phyloP scores from a whole-genome alignment of 441 rosid species.

The Arabidopsis lyrata region DNA sequence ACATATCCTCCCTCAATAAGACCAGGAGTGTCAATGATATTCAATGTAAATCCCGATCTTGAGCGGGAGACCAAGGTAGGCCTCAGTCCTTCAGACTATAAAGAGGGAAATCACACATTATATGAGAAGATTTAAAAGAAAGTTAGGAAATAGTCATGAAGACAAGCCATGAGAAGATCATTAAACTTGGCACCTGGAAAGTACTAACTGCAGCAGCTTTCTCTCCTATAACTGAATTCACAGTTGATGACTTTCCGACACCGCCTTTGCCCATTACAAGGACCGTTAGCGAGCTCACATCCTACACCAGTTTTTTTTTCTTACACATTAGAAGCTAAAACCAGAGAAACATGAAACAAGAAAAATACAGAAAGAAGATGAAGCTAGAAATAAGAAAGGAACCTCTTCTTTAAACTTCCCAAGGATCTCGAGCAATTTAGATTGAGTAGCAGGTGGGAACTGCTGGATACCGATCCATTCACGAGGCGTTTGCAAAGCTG shows the following conservation, averaged over 20 bases:
- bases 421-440: conserved; percentile 59
- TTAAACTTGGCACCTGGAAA: conserved; percentile 53
- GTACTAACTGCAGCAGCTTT: conserved; percentile 60
- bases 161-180: conserved; percentile 16
- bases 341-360: conserved; percentile 4
- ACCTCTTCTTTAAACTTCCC: conserved; percentile 63
- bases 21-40: conserved; percentile 62
- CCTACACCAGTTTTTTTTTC: conserved; percentile 38
- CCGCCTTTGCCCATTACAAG: conserved; percentile 70
- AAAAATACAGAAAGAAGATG: background rate
- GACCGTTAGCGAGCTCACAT: conserved; percentile 55
- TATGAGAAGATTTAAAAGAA: conserved; percentile 8
- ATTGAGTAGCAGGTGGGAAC: conserved; percentile 63
- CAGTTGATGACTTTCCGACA: conserved; percentile 65
- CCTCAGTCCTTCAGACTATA: conserved; percentile 57
- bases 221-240: conserved; percentile 60
- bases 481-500: conserved; percentile 53
- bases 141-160: background rate
- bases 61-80: conserved; percentile 63
- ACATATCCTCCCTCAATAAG: conserved; percentile 68
- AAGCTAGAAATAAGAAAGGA: conserved; percentile 24
- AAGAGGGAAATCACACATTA: conserved; percentile 18
- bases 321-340: conserved; percentile 27
- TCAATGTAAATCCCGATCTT: conserved; percentile 59
- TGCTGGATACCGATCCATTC: conserved; percentile 65